Evolutionary conservation across 495 filamentous ascomycete genomes (phyloP), one percentile per base, ranked within the genome.

Genomic region (Penicillium cinerascens): DNA sequence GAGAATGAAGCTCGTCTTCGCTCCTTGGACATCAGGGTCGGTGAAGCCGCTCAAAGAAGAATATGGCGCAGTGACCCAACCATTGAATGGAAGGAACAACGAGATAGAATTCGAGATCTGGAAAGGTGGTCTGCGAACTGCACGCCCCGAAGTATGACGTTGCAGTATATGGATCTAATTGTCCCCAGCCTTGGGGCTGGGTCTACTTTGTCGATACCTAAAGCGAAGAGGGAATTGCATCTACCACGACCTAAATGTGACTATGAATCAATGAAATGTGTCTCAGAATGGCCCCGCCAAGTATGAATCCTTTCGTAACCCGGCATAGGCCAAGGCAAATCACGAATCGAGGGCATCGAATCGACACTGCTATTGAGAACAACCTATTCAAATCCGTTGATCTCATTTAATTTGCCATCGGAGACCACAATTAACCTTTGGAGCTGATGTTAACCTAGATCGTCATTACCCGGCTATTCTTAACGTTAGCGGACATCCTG

Each of bases 1-100:
- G 44, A 86, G 75, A 63, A 84, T 95, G 79, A 91, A 88, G 64
- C 78, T 92, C 11, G 92, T 90, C 9, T 96, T 95, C 74, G 78
- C 82, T 18, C 76, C 82, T 9, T 91, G 91, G 81, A 79, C 75
- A 20, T 67, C 67, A 3, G 74, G 65, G 3, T 16, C 23, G 33
- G 27, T 22, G 13, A 40, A 49, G 27, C 1, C 43, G 20, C 16
- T 21, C 16, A 2, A 47, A 21, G 40, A 46, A 42, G 13, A 36
- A 49, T 2, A 10, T 37, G 26, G 11, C 10, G 18, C 9, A 16
- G 17, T 10, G 33, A 23, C 6, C 17, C 20, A 41, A 11, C 17
- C n/a, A 17, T 11, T 18, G 18, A 46, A 44, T 1, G 52, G 44
- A 35, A 49, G 21, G 13, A 47, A 56, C 16, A 61, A 64, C 9